Percentiles rank a stretch among this genome's conserved stretches.
Evolutionary conservation across 2,329 filamentous ascomycete species (phyloP).

Genomic region (Alternaria postmessia): DNA sequence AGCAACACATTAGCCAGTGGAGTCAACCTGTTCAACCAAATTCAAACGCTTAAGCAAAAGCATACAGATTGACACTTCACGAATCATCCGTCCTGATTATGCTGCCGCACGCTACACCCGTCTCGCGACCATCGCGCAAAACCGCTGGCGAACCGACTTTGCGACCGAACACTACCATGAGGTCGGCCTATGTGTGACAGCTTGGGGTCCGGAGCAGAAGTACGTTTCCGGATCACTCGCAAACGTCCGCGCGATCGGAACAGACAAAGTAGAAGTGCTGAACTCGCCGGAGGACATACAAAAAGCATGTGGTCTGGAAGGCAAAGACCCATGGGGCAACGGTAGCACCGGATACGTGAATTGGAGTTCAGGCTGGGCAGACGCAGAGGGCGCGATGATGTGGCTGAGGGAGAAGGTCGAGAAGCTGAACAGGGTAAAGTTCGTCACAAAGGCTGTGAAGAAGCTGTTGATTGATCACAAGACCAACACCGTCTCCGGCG

Average conservation of each 20-base stretch:
- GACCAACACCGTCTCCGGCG: constrained; percentile 63
- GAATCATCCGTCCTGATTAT: constrained; percentile 79
- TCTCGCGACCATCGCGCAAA: constrained; percentile 75
- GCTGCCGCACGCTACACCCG: constrained; percentile 77
- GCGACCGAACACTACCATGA: constrained; percentile 75
- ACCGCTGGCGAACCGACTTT: constrained; percentile 71
- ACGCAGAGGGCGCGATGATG: constrained; percentile 75
- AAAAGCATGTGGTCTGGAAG: constrained; percentile 53
- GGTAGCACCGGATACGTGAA: constrained; percentile 78
- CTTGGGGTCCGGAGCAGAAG: constrained; percentile 58
- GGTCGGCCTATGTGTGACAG: constrained; percentile 71
- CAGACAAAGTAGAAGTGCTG: constrained; percentile 53
- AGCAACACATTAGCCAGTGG: not conserved
- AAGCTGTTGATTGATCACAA: constrained; percentile 51
- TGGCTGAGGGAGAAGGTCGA: constrained; percentile 67
- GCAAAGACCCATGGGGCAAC: constrained; percentile 41
- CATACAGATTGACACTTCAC: constrained; percentile 63
- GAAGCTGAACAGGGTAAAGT: constrained; percentile 61
- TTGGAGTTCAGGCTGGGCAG: constrained; percentile 77
- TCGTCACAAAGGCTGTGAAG: constrained; percentile 59
- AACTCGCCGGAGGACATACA: constrained; percentile 50
- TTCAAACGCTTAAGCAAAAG: constrained; percentile 4
- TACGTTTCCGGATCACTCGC: constrained; percentile 50
- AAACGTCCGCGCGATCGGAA: constrained; percentile 44
- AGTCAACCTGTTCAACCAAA: not conserved